Conservation (phyloP, 495 filamentous ascomycete genomes). For the Tuber magnatum region DNA sequence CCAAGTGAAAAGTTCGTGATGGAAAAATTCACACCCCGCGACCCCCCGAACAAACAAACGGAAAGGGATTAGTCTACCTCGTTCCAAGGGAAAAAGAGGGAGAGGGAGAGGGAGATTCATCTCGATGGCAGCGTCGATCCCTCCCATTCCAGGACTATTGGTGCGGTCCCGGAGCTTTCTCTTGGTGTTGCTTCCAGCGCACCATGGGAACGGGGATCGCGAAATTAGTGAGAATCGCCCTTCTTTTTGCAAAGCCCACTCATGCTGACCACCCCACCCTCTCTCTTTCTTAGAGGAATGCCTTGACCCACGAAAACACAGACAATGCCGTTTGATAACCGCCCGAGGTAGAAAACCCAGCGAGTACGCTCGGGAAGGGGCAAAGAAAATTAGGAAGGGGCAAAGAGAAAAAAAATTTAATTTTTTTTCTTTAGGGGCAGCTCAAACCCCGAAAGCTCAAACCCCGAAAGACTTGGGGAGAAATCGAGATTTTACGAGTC, state of each 20-base stretch:
- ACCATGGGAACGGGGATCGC: constrained; percentile 32
- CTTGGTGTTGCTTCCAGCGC: constrained; percentile 30
- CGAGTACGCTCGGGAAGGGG: background rate
- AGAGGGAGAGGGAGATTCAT: constrained; percentile 19
- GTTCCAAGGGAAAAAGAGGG: constrained; percentile 11
- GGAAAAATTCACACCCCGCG: background rate
- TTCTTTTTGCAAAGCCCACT: constrained; percentile 16
- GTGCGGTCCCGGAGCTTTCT: constrained; percentile 34
- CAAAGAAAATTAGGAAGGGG: background rate
- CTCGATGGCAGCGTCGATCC: constrained; percentile 37
- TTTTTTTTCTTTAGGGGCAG: background rate
- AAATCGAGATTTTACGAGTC: background rate
- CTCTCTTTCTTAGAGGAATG: constrained; percentile 5
- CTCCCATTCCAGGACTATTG: constrained; percentile 9
- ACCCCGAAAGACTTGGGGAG: background rate
- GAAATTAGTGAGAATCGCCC: constrained; percentile 32
- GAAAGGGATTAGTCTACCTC: background rate
- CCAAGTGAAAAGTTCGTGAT: constrained; percentile 13
- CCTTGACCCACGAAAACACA: constrained; percentile 12
- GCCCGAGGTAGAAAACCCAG: background rate
- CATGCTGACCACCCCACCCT: constrained; percentile 33
- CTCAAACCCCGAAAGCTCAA: background rate
- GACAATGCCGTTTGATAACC: background rate
- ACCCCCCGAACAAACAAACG: background rate
- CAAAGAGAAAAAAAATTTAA: background rate